Evolutionary conservation across 2,329 filamentous ascomycete species (phyloP), one percentile per base, ranked within the genome.

Genomic region (Ascochyta lentis): DNA sequence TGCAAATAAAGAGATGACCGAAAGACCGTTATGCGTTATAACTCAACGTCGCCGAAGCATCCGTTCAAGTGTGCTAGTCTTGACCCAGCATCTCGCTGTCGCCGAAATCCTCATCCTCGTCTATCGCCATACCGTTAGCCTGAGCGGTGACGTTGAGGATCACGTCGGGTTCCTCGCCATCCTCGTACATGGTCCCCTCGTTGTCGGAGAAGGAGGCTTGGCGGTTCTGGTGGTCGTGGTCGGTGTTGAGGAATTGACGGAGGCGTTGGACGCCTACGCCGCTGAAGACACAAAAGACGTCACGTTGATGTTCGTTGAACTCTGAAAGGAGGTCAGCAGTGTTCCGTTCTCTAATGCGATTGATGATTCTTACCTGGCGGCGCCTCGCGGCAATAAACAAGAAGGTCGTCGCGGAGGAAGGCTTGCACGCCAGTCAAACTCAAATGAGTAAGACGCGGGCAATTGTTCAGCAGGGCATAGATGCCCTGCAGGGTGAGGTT

Each of bases 271-370:
- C 94, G 51, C 93, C 93, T 24, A 86, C 84, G 6, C 95, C 94
- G 1, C 93, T 97, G 76, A 99, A 99, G 49, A 99, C 95, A 71
- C 95, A 99, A 73, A 99, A 99, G 7, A 98, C 92, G 48, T 94
- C 89, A 60, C 95, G 87, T 75, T 99, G 95, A 71, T 97, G 92
- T 42, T 94, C 90, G 16, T 93, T 98, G 73, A 99, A 99, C 76
- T 98, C 95, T 87, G 12, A 0, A 1, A 8, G 0, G 1, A 22
- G 13, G 35, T 55, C 29, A 49, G 31, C 22, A 3, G 8, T 23
- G 41, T 8, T 22, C 19, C 49, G 24, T 27, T 10, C 3, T 19
- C 19, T 4, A 19, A 16, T 7, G 13, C 19, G 2, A 3, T 22
- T 5, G 15, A 26, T 16, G 16, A 2, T 13, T 58, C 80, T 63